Evolutionary conservation across 1,284 basidiomycete species (phyloP).

Genomic region (Pseudozyma pruni): DNA sequence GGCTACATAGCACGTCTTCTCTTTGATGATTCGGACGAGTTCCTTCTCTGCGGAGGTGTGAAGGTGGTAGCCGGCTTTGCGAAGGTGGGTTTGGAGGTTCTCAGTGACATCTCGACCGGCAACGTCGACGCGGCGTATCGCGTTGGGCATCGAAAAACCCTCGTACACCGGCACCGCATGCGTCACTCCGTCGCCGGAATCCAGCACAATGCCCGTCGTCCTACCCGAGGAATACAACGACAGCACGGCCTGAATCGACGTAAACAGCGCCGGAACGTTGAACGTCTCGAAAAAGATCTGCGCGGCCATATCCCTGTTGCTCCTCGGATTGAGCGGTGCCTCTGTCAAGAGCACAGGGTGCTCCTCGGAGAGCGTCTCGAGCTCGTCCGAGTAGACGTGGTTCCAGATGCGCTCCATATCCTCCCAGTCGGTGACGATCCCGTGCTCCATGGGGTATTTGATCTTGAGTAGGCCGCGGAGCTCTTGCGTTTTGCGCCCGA

Average conservation of each 20-base stretch:
- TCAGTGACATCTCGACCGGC: slow-evolving; percentile 96
- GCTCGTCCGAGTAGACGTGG: slow-evolving; percentile 65
- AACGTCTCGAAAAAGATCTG: slow-evolving; percentile 98
- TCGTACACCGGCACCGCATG: slow-evolving; percentile 99
- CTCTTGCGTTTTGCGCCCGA: slow-evolving; percentile 65
- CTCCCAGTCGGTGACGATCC: slow-evolving; percentile 67
- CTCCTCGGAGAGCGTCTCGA: slow-evolving; percentile 69
- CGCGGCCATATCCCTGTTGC: slow-evolving; percentile 92
- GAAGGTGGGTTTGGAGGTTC: slow-evolving; percentile 89
- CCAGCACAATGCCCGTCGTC: slow-evolving; percentile 97
- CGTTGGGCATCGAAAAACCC: slow-evolving; percentile 98
- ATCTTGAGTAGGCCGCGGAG: slow-evolving; percentile 65
- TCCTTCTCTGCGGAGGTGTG: slow-evolving; percentile 97
- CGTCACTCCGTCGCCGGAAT: slow-evolving; percentile 98
- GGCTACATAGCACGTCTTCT: slow-evolving; percentile 96
- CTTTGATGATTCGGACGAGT: slow-evolving; percentile 96
- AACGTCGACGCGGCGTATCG: slow-evolving; percentile 92
- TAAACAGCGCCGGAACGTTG: slow-evolving; percentile 98
- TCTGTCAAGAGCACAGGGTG: slow-evolving; percentile 95
- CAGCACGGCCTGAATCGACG: slow-evolving; percentile 95
- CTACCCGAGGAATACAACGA: slow-evolving; percentile 98
- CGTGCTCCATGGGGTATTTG: slow-evolving; percentile 67
- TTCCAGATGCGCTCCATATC: slow-evolving; percentile 68
- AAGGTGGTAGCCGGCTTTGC: slow-evolving; percentile 93
- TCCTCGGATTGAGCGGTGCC: slow-evolving; percentile 90